Evolutionary conservation across 1,139 yeast species (phyloP).

Genomic region (Protomyces macrosporus): DNA sequence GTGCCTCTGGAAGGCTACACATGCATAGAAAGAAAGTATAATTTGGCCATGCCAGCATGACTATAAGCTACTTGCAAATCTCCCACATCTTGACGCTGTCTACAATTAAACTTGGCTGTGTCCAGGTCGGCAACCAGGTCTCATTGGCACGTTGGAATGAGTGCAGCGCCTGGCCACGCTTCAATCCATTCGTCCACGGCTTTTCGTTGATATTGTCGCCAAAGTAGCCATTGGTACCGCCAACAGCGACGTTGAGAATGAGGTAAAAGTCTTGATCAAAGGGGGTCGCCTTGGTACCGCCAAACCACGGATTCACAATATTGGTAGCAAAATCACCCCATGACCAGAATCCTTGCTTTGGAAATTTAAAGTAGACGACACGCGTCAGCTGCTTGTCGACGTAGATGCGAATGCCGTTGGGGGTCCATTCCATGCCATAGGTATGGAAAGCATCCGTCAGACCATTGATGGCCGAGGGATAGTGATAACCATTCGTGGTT

Average conservation of each 20-base stretch:
- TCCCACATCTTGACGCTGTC: conserved; percentile 24
- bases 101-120: conserved; percentile 9
- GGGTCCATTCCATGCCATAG: conserved; percentile 31
- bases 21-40: no score
- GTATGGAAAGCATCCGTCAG: conserved; percentile 29
- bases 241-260: conserved; percentile 31
- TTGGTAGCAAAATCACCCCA: conserved; percentile 29
- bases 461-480: conserved; percentile 27
- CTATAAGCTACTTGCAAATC: conserved; percentile 6
- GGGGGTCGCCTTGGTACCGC: conserved; percentile 27
- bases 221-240: conserved; percentile 32
- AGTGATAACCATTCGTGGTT: conserved; percentile 19
- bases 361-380: conserved; percentile 28
- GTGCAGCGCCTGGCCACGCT: conserved; percentile 10
- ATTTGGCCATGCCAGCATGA: neutral
- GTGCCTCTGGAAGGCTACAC: neutral
- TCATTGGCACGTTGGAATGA: neutral
- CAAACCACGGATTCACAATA: conserved; percentile 30
- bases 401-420: conserved; percentile 30
- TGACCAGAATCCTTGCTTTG: conserved; percentile 27
- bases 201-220: conserved; percentile 29
- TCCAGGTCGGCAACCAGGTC: conserved; percentile 20
- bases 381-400: conserved; percentile 31
- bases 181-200: conserved; percentile 30
- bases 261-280: conserved; percentile 32